A percentile compares a stretch with the other conserved stretches of the same genome.
Conservation (phyloP, 768 basidiomycete species). For the Pleurotus citrinopileatus region DNA sequence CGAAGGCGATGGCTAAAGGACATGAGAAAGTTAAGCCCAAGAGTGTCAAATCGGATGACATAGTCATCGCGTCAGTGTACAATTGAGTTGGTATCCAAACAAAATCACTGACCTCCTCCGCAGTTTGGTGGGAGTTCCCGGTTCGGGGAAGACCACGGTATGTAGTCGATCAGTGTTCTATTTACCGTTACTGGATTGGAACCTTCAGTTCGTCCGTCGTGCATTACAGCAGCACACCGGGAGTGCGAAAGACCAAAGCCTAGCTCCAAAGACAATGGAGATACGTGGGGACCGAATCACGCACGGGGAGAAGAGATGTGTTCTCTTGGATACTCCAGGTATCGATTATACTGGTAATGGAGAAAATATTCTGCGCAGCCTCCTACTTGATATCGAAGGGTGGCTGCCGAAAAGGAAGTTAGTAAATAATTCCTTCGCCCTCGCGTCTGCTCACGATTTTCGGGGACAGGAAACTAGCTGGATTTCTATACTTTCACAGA, state of each 20-base stretch:
- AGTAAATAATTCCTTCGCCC: neutral
- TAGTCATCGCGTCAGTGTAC: conserved; percentile 20
- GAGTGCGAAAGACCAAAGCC: neutral
- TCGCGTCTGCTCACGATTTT: neutral
- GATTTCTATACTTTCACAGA: conserved; percentile 19
- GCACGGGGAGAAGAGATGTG: neutral
- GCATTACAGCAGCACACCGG: neutral
- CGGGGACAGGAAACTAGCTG: conserved; percentile 12
- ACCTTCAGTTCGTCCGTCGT: neutral
- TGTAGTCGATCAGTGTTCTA: neutral
- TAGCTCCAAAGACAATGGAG: neutral
- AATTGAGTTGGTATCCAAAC: too few species aligned
- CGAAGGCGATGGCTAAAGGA: conserved; percentile 2
- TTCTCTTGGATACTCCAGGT: neutral
- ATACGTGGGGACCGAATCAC: neutral
- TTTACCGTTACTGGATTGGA: neutral
- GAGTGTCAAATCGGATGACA: conserved; percentile 16
- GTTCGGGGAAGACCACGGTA: neutral
- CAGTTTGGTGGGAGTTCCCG: neutral
- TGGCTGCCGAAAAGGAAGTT: neutral
- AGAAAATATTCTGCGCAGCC: neutral
- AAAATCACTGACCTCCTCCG: neutral
- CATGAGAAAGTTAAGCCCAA: conserved; percentile 1
- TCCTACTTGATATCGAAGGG: neutral
- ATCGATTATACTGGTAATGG: neutral